phyloP scores from a whole-genome alignment of 768 basidiomycete species.

The Dacryopinax primogenitus region DNA sequence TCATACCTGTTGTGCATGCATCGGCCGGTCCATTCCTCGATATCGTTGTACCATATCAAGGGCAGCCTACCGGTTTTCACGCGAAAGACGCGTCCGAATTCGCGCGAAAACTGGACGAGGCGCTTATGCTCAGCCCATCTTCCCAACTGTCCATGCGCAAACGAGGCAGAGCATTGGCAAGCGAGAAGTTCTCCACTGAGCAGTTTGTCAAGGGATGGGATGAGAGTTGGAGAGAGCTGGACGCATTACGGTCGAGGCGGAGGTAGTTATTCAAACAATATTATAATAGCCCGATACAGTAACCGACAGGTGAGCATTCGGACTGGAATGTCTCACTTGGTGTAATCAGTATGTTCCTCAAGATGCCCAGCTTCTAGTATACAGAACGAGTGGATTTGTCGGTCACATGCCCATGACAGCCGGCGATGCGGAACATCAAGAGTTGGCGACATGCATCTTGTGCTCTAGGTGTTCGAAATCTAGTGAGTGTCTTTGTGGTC shows the following conservation, averaged over 20 bases:
- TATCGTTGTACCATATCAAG: slow-evolving; percentile 71
- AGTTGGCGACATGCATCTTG: too few species aligned
- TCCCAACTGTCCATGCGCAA: slow-evolving; percentile 51
- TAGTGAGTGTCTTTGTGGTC: too few species aligned
- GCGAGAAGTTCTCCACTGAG: slow-evolving; percentile 58
- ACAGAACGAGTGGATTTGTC: too few species aligned
- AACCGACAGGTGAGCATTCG: background rate
- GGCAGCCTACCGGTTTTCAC: slow-evolving; percentile 70
- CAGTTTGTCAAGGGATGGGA: slow-evolving; percentile 60
- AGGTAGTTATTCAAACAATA: background rate
- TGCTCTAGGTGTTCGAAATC: too few species aligned
- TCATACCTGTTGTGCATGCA: slow-evolving; percentile 82
- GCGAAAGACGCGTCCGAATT: slow-evolving; percentile 54
- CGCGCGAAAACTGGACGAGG: slow-evolving; percentile 50
- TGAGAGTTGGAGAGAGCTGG: slow-evolving; percentile 21
- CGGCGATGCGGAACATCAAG: too few species aligned
- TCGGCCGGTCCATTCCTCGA: slow-evolving; percentile 87
- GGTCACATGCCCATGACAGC: too few species aligned
- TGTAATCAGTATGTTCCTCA: background rate
- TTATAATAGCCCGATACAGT: too few species aligned
- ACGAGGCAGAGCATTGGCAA: slow-evolving; percentile 58
- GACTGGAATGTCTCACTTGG: background rate
- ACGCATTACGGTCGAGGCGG: background rate
- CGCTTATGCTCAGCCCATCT: slow-evolving; percentile 41
- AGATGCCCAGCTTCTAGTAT: background rate